Base-by-base conservation (phyloP, 2,329 filamentous ascomycete genomes). In the Fonsecaea pedrosoi region DNA sequence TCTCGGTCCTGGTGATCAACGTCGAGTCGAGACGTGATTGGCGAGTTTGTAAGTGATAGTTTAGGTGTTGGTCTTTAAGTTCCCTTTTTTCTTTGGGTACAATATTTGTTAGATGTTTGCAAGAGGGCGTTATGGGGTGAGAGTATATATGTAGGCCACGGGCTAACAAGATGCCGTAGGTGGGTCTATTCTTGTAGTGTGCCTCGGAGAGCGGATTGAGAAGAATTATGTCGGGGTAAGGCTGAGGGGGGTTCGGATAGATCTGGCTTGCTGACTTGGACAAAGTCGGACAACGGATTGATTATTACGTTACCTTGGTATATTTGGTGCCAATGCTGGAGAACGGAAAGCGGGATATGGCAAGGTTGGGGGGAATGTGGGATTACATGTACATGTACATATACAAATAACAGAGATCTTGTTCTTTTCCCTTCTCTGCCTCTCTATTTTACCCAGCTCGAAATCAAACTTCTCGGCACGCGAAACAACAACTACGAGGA, bases 221-320 rank as follows among this genome's bases (percentile, higher is more conserved):
- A n/a, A 42, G 40, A 42, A 18, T 42, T 21, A 50, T 50, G 7
- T 50, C 18, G 45, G 45, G 45, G 45, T 25, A 50, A 50, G 45
- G 45, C 45, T 50, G 45, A 50, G 25, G 25, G 45, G 45, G 5
- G 21, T 50, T 50, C 45, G 7, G 21, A 50, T 25, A 12, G 45
- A 21, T 50, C 4, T 25, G 25, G 25, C 18, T 9, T 50, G 18
- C 21, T 50, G 3, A 25, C 45, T 10, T 50, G 45, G 18, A 25
- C 18, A 10, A 12, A 50, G 45, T 50, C 21, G 45, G 45, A 25
- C 30, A 1, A 50, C 8, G 1, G n/a, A 48, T 50, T 12, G 45
- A 50, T 25, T 18, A 21, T 4, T 50, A 50, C 3, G 25, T 25
- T 25, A 25, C 25, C 25, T 25, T 25, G 25, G 3, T 25, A 25